These are phyloP conservation scores for Candida golubevii DNA, from an alignment of 805 yeast genomes.

Conservation along the genomic window DNA sequence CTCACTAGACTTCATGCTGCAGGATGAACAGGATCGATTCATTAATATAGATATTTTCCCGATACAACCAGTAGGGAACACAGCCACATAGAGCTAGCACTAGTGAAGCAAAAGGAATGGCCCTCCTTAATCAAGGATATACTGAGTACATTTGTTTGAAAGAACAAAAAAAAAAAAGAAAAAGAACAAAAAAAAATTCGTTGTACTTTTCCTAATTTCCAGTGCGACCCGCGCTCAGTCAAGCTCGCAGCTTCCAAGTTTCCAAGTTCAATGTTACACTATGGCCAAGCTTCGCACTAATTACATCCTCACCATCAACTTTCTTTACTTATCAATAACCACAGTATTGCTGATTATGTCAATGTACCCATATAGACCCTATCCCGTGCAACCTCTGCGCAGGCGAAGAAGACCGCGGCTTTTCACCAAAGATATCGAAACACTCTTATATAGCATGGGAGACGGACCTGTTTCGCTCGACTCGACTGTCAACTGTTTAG, in stretches of 20 bases:
- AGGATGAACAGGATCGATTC: not conserved
- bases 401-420: conserved; percentile 31
- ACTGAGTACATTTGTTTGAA: too few relatives aligned
- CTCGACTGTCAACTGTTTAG: conserved; percentile 34
- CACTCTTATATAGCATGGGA: conserved; percentile 37
- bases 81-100: not conserved
- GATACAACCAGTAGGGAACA: not conserved
- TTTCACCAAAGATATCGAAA: conserved; percentile 40
- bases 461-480: conserved; percentile 40
- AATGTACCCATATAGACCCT: conserved; percentile 11
- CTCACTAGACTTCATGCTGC: not conserved
- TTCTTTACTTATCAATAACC: too few relatives aligned
- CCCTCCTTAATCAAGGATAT: too few relatives aligned
- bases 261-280: too few relatives aligned
- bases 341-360: too few relatives aligned
- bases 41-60: not conserved
- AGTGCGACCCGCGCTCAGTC: too few relatives aligned
- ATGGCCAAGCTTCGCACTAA: too few relatives aligned
- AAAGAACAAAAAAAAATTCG: not conserved
- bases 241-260: too few relatives aligned
- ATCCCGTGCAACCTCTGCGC: conserved; percentile 7
- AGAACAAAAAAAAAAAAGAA: too few relatives aligned
- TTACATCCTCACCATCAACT: too few relatives aligned
- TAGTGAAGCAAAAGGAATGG: not conserved
- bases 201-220: too few relatives aligned